A percentile compares a stretch with the other conserved stretches of the same genome.
These are phyloP conservation scores for Tricholoma matsutake DNA, from an alignment of 768 basidiomycete genomes.

Conservation along the genomic window DNA sequence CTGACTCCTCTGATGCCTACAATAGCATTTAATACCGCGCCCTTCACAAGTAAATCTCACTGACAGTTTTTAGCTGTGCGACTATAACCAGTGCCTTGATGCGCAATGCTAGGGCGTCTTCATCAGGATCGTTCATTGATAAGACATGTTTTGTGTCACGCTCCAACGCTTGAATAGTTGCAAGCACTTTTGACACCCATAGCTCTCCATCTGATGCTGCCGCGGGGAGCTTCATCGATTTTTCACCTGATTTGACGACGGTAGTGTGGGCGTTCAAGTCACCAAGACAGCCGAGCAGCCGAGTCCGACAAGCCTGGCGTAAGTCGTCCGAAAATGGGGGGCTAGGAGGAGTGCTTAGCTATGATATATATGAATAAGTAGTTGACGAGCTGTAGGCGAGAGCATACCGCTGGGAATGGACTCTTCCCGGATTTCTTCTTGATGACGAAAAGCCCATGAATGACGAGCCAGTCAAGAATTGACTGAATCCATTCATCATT, in stretches of 20 bases:
- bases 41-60: background rate
- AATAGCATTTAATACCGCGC: background rate
- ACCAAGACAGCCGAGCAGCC: slow-evolving; percentile 70
- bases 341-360: slow-evolving; percentile 62
- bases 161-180: slow-evolving; percentile 54
- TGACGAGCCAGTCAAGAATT: slow-evolving; percentile 76
- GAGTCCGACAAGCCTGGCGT: slow-evolving; percentile 62
- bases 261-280: slow-evolving; percentile 63
- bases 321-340: slow-evolving; percentile 73
- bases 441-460: slow-evolving; percentile 78
- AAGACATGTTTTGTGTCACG: slow-evolving; percentile 67
- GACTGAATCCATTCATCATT: slow-evolving; percentile 72
- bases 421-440: slow-evolving; percentile 73
- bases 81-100: slow-evolving; percentile 42
- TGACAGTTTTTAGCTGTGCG: slow-evolving; percentile 44
- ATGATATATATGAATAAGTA: background rate
- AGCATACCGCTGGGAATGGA: slow-evolving; percentile 53
- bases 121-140: slow-evolving; percentile 47
- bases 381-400: background rate
- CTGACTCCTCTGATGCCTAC: slow-evolving; percentile 48
- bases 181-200: slow-evolving; percentile 71
- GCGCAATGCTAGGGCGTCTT: slow-evolving; percentile 49
- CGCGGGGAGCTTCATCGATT: slow-evolving; percentile 51
- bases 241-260: slow-evolving; percentile 51
- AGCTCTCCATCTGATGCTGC: slow-evolving; percentile 71